Base-by-base conservation (phyloP, 176 grass and related monocot genomes). In the Hyparrhenia diplandra region DNA sequence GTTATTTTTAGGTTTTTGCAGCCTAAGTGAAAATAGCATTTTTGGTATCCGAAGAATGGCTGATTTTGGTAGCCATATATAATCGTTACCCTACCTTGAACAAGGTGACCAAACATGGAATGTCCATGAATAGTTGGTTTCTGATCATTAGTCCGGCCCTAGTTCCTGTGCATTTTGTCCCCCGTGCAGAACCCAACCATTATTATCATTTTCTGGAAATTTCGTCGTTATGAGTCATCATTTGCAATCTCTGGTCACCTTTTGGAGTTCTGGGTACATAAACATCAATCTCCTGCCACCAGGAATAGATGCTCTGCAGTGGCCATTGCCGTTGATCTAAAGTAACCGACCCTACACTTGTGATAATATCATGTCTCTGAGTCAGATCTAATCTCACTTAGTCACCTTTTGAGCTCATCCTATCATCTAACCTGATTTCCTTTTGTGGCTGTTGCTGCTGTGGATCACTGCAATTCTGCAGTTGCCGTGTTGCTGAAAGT, bases 281-380 rank as follows among this genome's bases (percentile, higher is more conserved):
- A 84, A 51, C 64, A 57, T 13, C n/a, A 69, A 32, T 21, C 42
- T 72, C 35, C 55, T 83, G 64, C 73, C 13, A 64, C 47, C 10
- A 51, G 27, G 29, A 51, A 76, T 51, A 77, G 52, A 77, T 87
- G 79, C 69, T 69, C 14, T 55, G 13, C 41, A 83, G 54, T 64
- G 47, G 47, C 47, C 30, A 60, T 49, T 47, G 47, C 30, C 28
- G 52, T 69, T 54, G 23, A 16, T 62, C 69, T 25, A 65, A 57
- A 58, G 8, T 45, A 45, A 58, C 6, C 34, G 65, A 45, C 13
- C n/a, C n/a, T n/a, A n/a, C n/a, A n/a, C n/a, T n/a, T n/a, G n/a
- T n/a, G n/a, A n/a, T n/a, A n/a, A n/a, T n/a, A n/a, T n/a, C n/a
- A n/a, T n/a, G n/a, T n/a, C n/a, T n/a, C n/a, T n/a, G n/a, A n/a